phyloP scores from a whole-genome alignment of 805 yeast genomes.

The Helenozyma rhizophorensis region DNA sequence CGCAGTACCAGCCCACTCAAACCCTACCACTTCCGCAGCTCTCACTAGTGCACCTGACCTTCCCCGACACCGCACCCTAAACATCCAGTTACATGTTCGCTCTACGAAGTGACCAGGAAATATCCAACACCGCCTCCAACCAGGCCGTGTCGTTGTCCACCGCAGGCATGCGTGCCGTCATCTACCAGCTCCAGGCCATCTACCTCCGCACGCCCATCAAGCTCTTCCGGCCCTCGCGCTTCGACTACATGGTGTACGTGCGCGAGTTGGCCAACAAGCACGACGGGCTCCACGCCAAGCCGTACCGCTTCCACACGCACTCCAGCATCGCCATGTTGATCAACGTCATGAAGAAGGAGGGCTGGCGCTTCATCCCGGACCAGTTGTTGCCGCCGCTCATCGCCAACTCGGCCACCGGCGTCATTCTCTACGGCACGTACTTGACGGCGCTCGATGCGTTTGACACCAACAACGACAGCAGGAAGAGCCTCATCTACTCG shows the following conservation, averaged over 20 bases:
- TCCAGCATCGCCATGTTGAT: conserved; percentile 72
- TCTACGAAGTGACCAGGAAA: conserved; percentile 14
- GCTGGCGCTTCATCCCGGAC: conserved; percentile 85
- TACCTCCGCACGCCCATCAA: conserved; percentile 81
- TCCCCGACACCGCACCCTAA: too few species aligned
- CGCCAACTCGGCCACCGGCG: conserved; percentile 87
- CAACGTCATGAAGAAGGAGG: conserved; percentile 68
- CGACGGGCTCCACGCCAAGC: conserved; percentile 39
- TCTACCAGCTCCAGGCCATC: conserved; percentile 72
- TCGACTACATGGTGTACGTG: conserved; percentile 75
- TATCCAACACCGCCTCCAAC: conserved; percentile 19
- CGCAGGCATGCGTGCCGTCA: conserved; percentile 80
- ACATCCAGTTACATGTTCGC: too few species aligned
- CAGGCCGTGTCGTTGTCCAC: conserved; percentile 71
- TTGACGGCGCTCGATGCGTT: conserved; percentile 45
- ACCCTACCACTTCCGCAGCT: too few species aligned
- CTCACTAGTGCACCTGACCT: too few species aligned
- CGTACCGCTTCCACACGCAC: conserved; percentile 61
- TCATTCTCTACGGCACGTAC: conserved; percentile 80
- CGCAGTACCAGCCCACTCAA: too few species aligned
- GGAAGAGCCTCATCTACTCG: conserved; percentile 9
- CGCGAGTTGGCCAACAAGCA: conserved; percentile 48
- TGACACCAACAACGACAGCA: conserved; percentile 11
- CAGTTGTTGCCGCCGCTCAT: conserved; percentile 81
- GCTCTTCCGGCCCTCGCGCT: conserved; percentile 83